phyloP scores from a whole-genome alignment of 805 yeast species.

The Myxozyma neotropica region DNA sequence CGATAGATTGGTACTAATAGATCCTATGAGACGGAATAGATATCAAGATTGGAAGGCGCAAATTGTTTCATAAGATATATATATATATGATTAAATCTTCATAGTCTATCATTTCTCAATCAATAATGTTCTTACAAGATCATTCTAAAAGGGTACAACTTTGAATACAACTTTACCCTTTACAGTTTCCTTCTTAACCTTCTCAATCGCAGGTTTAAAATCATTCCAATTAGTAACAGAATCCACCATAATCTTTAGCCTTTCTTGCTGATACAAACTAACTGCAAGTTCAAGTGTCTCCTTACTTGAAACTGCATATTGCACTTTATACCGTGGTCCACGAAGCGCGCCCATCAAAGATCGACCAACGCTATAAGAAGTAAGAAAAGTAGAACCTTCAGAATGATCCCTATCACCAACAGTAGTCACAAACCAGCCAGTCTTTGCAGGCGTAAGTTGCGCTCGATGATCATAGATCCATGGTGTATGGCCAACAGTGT shows the following conservation, averaged over 20 bases:
- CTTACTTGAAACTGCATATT: constrained; percentile 17
- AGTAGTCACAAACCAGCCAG: constrained; percentile 56
- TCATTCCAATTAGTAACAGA: constrained; percentile 55
- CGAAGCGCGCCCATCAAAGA: constrained; percentile 38
- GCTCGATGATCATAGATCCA: constrained; percentile 52
- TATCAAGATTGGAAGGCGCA: constrained; percentile 43
- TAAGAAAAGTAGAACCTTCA: constrained; percentile 31
- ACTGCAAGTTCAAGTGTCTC: constrained; percentile 50
- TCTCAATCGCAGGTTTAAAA: constrained; percentile 54
- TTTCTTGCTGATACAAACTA: constrained; percentile 52
- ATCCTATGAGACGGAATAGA: constrained; percentile 66
- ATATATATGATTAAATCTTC: no score
- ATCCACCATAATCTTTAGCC: constrained; percentile 55
- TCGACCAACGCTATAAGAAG: constrained; percentile 32
- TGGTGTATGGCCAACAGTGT: constrained; percentile 62
- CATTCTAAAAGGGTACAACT: constrained; percentile 34
- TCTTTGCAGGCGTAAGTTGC: constrained; percentile 49
- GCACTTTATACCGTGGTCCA: constrained; percentile 39
- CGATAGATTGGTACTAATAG: constrained; percentile 52
- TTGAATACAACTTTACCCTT: constrained; percentile 68
- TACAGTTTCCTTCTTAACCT: constrained; percentile 51
- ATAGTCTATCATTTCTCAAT: no score
- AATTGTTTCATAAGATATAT: neutral
- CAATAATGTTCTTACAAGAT: no score
- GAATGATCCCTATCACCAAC: constrained; percentile 58